A percentile compares a stretch with the other conserved stretches of the same genome.
Evolutionary conservation across 1,139 yeast genomes (phyloP).

Genomic region (Hyphopichia wangnamkhiaoensis): DNA sequence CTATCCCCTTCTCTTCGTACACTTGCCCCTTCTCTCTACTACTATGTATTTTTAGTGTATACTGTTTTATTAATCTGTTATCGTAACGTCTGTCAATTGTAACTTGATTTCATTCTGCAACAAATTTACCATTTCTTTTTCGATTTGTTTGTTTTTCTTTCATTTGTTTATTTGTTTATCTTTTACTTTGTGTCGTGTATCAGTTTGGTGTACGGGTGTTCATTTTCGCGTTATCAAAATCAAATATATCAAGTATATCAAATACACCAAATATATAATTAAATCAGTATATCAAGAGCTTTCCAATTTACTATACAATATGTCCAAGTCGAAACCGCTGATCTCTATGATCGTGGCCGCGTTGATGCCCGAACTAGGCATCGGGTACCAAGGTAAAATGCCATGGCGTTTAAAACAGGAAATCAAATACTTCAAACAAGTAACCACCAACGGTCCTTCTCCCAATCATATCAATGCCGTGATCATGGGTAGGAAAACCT

Average conservation of each 20-base stretch:
- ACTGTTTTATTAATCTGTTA: slow-evolving; percentile 2
- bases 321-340: slow-evolving; percentile 19
- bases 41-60: slow-evolving; percentile 6
- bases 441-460: slow-evolving; percentile 51
- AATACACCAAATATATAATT: no score
- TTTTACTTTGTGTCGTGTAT: no score
- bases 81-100: neutral
- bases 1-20: neutral
- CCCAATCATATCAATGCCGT: slow-evolving; percentile 64
- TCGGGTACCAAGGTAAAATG: slow-evolving; percentile 75
- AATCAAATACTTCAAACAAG: slow-evolving; percentile 78
- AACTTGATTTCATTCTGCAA: neutral
- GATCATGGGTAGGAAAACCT: slow-evolving; percentile 93
- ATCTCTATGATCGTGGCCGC: slow-evolving; percentile 82
- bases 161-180: no score
- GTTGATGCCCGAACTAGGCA: slow-evolving; percentile 74
- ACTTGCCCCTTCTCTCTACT: neutral
- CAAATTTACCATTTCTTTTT: no score
- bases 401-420: slow-evolving; percentile 91
- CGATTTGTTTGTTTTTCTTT: no score
- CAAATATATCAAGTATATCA: no score
- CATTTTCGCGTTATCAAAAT: no score
- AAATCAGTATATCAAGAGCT: neutral
- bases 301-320: neutral
- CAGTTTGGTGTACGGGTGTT: neutral